phyloP scores from a whole-genome alignment of 176 grass and related monocot genomes.

The Avena insularis region DNA sequence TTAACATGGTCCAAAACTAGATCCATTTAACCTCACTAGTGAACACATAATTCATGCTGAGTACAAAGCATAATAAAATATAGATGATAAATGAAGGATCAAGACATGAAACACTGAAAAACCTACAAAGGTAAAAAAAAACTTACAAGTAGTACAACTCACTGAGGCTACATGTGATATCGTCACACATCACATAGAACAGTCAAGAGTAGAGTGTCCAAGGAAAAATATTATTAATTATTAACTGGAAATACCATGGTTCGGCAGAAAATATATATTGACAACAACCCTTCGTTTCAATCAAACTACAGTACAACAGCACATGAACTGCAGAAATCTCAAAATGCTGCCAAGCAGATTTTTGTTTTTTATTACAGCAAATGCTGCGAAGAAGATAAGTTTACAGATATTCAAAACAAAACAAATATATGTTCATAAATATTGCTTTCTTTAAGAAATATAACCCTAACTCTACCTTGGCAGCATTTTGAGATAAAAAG shows the following conservation, averaged over 20 bases:
- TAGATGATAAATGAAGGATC: not conserved
- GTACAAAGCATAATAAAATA: not conserved
- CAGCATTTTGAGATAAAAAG: too few relatives aligned
- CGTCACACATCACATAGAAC: not conserved
- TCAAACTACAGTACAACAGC: not conserved
- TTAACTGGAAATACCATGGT: not conserved
- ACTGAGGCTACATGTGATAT: not conserved
- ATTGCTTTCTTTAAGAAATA: not conserved
- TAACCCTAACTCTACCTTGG: not conserved
- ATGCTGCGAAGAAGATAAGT: not conserved
- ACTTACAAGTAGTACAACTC: not conserved
- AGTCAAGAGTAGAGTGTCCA: not conserved
- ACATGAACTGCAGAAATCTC: not conserved
- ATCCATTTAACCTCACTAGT: slow-evolving; percentile 21
- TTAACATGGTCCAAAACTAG: not conserved
- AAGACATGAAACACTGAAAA: not conserved
- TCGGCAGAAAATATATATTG: not conserved
- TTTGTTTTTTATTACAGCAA: not conserved
- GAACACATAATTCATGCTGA: not conserved
- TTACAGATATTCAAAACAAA: not conserved
- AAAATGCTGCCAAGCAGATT: not conserved
- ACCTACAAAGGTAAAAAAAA: not conserved
- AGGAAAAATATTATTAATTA: not conserved
- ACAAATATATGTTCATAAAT: not conserved
- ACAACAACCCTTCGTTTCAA: slow-evolving; percentile 4